Conservation (phyloP, 1,284 basidiomycete species). For the Earliella scabrosa region DNA sequence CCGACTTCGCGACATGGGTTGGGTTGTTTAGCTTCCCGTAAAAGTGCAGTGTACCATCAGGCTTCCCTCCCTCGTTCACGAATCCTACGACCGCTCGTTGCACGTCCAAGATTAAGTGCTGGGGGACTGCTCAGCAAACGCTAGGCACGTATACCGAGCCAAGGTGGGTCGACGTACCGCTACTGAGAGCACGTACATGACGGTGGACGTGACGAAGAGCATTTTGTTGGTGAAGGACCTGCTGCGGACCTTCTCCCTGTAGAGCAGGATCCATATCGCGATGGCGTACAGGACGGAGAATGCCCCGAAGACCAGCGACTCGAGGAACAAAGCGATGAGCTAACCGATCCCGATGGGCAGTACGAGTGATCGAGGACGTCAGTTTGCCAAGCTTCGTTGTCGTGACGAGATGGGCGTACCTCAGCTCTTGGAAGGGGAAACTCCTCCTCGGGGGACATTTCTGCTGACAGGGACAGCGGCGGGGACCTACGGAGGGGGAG, state of each 20-base stretch:
- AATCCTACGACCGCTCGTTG: constrained; percentile 15
- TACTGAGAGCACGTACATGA: constrained; percentile 19
- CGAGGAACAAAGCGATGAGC: constrained; percentile 21
- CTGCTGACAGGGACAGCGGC: neutral
- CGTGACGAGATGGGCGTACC: neutral
- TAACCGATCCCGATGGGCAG: neutral
- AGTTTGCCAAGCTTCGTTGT: neutral
- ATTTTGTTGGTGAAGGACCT: constrained; percentile 14
- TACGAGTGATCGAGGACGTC: neutral
- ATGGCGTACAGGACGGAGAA: constrained; percentile 18
- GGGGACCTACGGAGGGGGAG: neutral
- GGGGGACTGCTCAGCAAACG: neutral
- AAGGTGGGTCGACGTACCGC: constrained; percentile 2
- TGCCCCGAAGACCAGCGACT: constrained; percentile 21
- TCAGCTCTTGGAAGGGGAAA: constrained; percentile 5
- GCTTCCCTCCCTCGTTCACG: constrained; percentile 11
- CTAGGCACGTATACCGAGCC: neutral
- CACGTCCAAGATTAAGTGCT: constrained; percentile 19
- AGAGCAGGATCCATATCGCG: constrained; percentile 21
- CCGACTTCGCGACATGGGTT: constrained; percentile 19
- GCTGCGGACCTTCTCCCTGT: constrained; percentile 17
- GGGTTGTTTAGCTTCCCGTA: constrained; percentile 14
- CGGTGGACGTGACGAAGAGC: constrained; percentile 20
- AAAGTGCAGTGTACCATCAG: constrained; percentile 9
- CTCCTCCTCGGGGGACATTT: neutral